These are phyloP conservation scores for Leccinum arenicola DNA, from an alignment of 768 basidiomycete species.

Conservation along the genomic window DNA sequence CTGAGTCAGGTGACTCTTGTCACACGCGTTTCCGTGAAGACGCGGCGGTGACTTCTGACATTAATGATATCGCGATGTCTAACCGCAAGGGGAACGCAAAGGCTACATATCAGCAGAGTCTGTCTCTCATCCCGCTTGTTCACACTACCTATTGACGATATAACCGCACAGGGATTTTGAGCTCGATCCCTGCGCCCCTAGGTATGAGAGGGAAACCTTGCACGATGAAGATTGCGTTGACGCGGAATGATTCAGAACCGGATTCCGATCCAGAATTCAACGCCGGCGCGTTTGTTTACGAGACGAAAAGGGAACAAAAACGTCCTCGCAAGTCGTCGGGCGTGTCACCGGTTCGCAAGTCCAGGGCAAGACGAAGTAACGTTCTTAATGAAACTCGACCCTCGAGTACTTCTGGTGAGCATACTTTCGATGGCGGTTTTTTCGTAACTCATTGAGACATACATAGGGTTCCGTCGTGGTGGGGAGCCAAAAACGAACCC, in stretches of 20 bases:
- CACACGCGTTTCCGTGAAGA: constrained; percentile 10
- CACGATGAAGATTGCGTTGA: background rate
- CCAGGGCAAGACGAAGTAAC: constrained; percentile 13
- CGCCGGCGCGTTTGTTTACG: constrained; percentile 27
- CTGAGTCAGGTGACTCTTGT: constrained; percentile 12
- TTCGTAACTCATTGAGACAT: background rate
- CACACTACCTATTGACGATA: background rate
- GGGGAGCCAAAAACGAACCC: constrained; percentile 35
- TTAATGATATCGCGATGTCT: constrained; percentile 16
- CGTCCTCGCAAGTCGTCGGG: constrained; percentile 16
- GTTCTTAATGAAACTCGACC: constrained; percentile 1
- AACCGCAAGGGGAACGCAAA: constrained; percentile 8
- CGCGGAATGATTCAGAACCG: constrained; percentile 17
- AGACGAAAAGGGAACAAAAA: constrained; percentile 24
- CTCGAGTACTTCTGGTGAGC: constrained; percentile 15
- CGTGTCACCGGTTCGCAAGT: constrained; percentile 17
- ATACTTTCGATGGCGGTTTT: background rate
- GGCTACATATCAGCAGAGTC: constrained; percentile 24
- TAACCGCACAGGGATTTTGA: constrained; percentile 15
- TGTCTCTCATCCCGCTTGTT: background rate
- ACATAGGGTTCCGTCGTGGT: constrained; percentile 6
- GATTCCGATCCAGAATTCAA: constrained; percentile 37
- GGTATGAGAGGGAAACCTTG: constrained; percentile 18
- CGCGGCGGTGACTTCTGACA: constrained; percentile 1
- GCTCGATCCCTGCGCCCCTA: constrained; percentile 36